These are phyloP conservation scores for Sequoia sempervirens DNA, from an alignment of 75 land plant genomes.

Conservation along the genomic window DNA sequence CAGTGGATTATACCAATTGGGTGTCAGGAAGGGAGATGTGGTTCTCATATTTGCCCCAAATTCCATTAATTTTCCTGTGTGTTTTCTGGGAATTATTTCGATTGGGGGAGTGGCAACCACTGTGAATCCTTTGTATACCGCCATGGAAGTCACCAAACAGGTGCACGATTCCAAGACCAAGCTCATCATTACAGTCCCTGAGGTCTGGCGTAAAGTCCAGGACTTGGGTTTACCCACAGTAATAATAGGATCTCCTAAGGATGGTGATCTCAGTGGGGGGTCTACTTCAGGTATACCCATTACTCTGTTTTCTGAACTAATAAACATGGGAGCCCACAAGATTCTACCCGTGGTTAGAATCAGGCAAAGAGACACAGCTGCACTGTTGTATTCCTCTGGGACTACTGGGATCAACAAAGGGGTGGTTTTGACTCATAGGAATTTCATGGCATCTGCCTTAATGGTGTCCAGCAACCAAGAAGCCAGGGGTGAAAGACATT, in stretches of 20 bases:
- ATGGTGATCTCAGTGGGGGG: not conserved
- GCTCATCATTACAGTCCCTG: conserved; percentile 50
- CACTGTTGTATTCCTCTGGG: too few relatives aligned
- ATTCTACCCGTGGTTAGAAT: too few relatives aligned
- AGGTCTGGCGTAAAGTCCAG: conserved; percentile 38
- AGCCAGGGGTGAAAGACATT: too few relatives aligned
- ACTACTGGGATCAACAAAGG: too few relatives aligned
- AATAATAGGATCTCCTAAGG: not conserved
- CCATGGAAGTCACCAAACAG: conserved; percentile 47
- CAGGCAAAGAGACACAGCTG: too few relatives aligned
- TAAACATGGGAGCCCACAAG: too few relatives aligned
- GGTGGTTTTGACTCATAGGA: too few relatives aligned
- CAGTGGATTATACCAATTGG: conserved; percentile 19
- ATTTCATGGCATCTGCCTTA: too few relatives aligned
- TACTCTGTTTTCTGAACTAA: not conserved
- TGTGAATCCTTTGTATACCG: conserved; percentile 58
- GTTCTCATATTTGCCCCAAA: conserved; percentile 58
- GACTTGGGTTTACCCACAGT: conserved; percentile 24
- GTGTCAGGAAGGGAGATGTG: conserved; percentile 51
- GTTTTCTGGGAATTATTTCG: conserved; percentile 38
- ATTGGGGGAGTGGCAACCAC: conserved; percentile 63
- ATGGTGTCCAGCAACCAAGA: too few relatives aligned
- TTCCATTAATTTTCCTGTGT: conserved; percentile 35
- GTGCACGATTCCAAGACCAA: conserved; percentile 35
- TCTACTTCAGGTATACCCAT: not conserved